Evolutionary conservation across 164 flowering plant species (phyloP).

Genomic region (Chimonanthus praecox): DNA sequence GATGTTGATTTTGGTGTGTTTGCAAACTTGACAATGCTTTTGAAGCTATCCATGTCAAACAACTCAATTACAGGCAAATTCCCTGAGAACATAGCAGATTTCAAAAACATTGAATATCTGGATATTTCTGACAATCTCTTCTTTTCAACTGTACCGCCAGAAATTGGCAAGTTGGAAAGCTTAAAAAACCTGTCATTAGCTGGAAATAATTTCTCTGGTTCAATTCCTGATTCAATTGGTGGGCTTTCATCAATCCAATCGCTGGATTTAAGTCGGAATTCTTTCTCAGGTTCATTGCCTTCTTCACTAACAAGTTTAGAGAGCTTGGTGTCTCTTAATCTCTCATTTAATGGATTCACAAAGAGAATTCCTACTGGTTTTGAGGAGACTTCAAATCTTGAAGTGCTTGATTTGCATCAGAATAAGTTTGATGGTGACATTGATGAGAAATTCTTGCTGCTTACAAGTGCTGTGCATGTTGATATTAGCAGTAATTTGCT

Average conservation of each 20-base stretch:
- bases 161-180: constrained; percentile 52
- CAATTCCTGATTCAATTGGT: constrained; percentile 59
- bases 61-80: constrained; percentile 70
- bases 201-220: constrained; percentile 85
- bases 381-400: constrained; percentile 45
- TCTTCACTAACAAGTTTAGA: constrained; percentile 43
- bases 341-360: constrained; percentile 64
- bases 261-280: constrained; percentile 76
- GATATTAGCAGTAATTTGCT: constrained; percentile 84
- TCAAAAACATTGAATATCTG: constrained; percentile 57
- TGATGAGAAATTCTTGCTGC: constrained; percentile 58
- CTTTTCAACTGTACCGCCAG: constrained; percentile 52
- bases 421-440: constrained; percentile 64
- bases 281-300: constrained; percentile 73
- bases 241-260: constrained; percentile 57
- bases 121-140: constrained; percentile 80
- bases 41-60: constrained; percentile 79
- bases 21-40: constrained; percentile 74
- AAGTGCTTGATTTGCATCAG: constrained; percentile 77
- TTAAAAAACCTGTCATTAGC: constrained; percentile 69
- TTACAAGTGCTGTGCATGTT: constrained; percentile 55
- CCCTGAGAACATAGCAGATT: constrained; percentile 47
- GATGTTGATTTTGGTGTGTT: constrained; percentile 75
- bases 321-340: constrained; percentile 56
- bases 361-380: constrained; percentile 64